Evolutionary conservation across 768 basidiomycete genomes (phyloP).

Genomic region (Asterophora lycoperdoides): DNA sequence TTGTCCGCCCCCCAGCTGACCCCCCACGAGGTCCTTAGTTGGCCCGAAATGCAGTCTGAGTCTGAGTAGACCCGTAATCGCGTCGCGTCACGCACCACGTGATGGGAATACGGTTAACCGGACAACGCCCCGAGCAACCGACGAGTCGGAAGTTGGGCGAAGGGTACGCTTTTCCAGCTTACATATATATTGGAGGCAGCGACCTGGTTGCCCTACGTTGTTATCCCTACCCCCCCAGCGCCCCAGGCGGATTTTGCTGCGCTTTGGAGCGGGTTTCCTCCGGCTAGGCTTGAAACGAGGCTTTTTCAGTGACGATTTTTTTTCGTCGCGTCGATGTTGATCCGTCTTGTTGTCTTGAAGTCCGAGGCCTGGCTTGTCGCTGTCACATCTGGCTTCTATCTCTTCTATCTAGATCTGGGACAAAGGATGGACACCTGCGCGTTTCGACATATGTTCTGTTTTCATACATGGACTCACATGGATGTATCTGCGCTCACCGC

Average conservation of each 20-base stretch:
- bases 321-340: neutral
- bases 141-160: conserved; percentile 7
- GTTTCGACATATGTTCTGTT: neutral
- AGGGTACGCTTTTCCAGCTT: neutral
- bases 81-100: conserved; percentile 8
- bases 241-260: neutral
- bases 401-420: conserved; percentile 8
- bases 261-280: neutral
- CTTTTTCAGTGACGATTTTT: neutral
- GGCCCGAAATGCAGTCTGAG: too few relatives aligned
- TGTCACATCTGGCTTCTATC: conserved; percentile 5
- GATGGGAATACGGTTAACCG: conserved; percentile 2
- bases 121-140: neutral
- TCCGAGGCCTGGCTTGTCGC: neutral
- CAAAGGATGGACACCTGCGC: neutral
- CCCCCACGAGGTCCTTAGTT: neutral
- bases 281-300: neutral
- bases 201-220: neutral
- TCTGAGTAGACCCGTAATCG: too few relatives aligned
- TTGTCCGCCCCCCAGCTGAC: neutral
- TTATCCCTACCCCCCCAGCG: neutral
- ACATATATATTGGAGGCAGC: neutral
- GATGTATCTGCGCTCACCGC: neutral
- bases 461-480: conserved; percentile 9
- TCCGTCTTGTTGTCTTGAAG: too few relatives aligned